Evolutionary conservation across 257 asterid genomes (phyloP).

Genomic region (Henckelia pumila): DNA sequence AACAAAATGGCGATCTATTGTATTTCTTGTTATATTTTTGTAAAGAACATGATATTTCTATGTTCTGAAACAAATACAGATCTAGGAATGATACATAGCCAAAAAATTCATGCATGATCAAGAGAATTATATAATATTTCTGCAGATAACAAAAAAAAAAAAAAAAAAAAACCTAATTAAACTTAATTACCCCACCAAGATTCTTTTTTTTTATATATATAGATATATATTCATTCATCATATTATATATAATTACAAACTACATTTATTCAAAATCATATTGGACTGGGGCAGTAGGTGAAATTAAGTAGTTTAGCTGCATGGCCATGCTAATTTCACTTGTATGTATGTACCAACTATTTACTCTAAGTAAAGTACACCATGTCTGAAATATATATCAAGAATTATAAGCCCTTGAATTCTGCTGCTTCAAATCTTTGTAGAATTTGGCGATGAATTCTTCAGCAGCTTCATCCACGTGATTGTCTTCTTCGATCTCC

Average conservation of each 20-base stretch:
- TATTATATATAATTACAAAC: not conserved
- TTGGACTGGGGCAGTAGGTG: not conserved
- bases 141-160: too few relatives aligned
- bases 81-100: too few relatives aligned
- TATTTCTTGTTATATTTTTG: too few relatives aligned
- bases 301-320: not conserved
- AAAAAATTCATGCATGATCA: too few relatives aligned
- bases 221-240: not conserved
- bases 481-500: conserved; percentile 33
- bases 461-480: conserved; percentile 58
- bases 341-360: not conserved
- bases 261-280: not conserved
- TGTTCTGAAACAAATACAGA: too few relatives aligned
- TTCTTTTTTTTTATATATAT: not conserved
- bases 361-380: not conserved
- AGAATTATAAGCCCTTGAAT: conserved; percentile 22
- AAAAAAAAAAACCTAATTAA: too few relatives aligned
- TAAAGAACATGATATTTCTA: too few relatives aligned
- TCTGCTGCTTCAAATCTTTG: conserved; percentile 41
- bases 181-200: not conserved
- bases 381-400: not conserved
- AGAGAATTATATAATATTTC: too few relatives aligned
- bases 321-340: not conserved
- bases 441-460: conserved; percentile 49
- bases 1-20: too few relatives aligned